A percentile compares a stretch with the other conserved stretches of the same genome.
Conservation (phyloP, 1,284 basidiomycete genomes). For the Ustilago vetiveriae region DNA sequence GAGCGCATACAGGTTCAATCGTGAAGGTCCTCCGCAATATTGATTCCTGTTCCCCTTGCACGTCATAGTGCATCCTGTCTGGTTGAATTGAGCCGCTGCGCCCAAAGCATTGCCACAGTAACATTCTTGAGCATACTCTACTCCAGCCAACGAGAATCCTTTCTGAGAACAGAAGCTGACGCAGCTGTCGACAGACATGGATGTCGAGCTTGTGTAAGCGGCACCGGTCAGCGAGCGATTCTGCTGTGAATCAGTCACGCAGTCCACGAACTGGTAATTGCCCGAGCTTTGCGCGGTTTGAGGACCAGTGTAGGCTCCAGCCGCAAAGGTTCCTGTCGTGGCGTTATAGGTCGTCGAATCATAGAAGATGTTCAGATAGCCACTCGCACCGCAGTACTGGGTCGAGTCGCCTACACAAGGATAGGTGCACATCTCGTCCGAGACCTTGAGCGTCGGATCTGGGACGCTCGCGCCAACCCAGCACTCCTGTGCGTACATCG, state of each 20-base stretch:
- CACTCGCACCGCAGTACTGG: constrained; percentile 66
- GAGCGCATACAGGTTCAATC: not conserved
- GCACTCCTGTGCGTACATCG: constrained; percentile 57
- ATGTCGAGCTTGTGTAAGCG: constrained; percentile 66
- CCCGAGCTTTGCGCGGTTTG: not conserved
- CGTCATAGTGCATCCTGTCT: not conserved
- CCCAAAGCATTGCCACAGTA: constrained; percentile 68
- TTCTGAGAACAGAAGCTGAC: constrained; percentile 71
- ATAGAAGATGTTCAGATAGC: constrained; percentile 61
- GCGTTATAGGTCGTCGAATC: constrained; percentile 13
- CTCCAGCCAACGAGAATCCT: no score
- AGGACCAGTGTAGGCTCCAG: constrained; percentile 7
- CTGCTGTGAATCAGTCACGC: constrained; percentile 4
- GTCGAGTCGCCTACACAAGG: constrained; percentile 61
- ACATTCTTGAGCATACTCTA: constrained; percentile 2
- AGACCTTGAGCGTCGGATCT: constrained; percentile 1
- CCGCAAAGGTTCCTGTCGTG: not conserved
- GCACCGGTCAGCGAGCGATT: not conserved
- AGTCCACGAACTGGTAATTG: constrained; percentile 15
- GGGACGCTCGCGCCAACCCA: constrained; percentile 55
- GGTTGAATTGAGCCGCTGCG: constrained; percentile 68
- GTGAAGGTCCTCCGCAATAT: not conserved
- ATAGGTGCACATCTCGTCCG: constrained; percentile 53
- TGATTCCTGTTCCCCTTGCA: not conserved
- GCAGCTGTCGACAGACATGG: constrained; percentile 74